These are phyloP conservation scores for Aspergillus ruber DNA, from an alignment of 2,329 filamentous ascomycete species.

Conservation along the genomic window DNA sequence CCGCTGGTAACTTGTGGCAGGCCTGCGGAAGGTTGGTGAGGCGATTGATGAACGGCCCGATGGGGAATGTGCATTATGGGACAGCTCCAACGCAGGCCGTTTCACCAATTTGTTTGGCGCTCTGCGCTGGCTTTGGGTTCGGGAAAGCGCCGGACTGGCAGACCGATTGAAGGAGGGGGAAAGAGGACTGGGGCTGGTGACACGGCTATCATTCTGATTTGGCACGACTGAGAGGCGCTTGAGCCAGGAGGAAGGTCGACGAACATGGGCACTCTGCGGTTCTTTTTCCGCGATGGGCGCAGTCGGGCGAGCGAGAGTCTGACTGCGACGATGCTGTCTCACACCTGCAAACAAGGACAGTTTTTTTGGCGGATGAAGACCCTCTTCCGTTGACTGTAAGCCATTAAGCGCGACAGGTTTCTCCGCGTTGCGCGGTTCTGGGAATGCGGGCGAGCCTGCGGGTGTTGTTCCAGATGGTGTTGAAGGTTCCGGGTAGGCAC, in stretches of 20 bases:
- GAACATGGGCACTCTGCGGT: constrained; percentile 17
- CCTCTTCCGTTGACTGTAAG: constrained; percentile 7
- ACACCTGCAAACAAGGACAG: constrained; percentile 21
- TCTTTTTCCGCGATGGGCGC: constrained; percentile 21
- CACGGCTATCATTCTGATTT: constrained; percentile 42
- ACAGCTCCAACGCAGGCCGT: constrained; percentile 50
- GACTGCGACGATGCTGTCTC: constrained; percentile 29
- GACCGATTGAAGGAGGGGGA: constrained; percentile 51
- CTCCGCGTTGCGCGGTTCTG: constrained; percentile 7
- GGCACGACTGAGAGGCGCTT: constrained; percentile 50
- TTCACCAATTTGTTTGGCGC: constrained; percentile 58
- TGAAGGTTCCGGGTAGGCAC: constrained; percentile 15
- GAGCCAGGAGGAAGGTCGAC: constrained; percentile 48
- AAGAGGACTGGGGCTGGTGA: constrained; percentile 44
- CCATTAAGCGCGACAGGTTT: constrained; percentile 9
- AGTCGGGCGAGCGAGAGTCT: constrained; percentile 29
- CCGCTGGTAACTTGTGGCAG: constrained; percentile 59
- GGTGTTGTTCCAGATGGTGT: constrained; percentile 10
- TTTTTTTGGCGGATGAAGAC: constrained; percentile 15
- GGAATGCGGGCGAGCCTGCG: constrained; percentile 7
- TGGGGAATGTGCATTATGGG: constrained; percentile 33
- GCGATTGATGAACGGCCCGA: constrained; percentile 24
- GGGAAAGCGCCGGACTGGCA: constrained; percentile 43
- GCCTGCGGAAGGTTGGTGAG: constrained; percentile 49
- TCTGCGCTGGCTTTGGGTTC: constrained; percentile 23